Evolutionary conservation across 2,329 filamentous ascomycete species (phyloP), one percentile per base, ranked within the genome.

Genomic region (Bipolaris sorokiniana): DNA sequence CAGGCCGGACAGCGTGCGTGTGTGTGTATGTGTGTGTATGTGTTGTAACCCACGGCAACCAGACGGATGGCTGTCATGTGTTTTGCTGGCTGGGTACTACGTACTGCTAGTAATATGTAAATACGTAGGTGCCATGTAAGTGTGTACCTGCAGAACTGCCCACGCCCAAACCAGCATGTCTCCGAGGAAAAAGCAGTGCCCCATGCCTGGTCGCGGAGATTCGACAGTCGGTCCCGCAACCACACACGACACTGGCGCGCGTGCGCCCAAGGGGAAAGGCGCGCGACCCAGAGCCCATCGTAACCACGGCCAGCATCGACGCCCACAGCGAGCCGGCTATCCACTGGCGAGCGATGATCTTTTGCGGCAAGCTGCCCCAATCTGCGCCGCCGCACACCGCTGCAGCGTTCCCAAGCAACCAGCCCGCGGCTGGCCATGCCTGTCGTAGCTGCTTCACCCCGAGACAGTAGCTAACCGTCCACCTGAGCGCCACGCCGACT

Each of bases 121-220:
- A 20, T n/a, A 41, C 18, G 34, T 36, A 7, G 7, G 13, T 36
- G 1, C 36, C 36, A 18, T 18, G 18, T 20, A 3, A 20, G 33
- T 23, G 45, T 50, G 48, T 55, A 52, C 54, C 55, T 61, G 55
- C 58, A 58, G 54, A 50, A 50, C 52, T 33, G 49, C 26, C 54
- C 44, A 44, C 36, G 34, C 59, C 56, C 37, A 46, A 56, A 54
- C 55, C 34, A 60, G 48, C 48, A 41, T 46, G 51, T 33, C 54
- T 51, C 59, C 48, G 54, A 51, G 44, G 41, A 44, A 48, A 54
- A 48, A 38, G 41, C 31, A 52, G 28, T 37, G 51, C 62, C 54
- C 52, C 54, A 57, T 57, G 59, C 53, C n/a, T 38, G 37, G n/a
- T 16, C 42, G 41, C 41, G 23, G 42, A 45, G n/a, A 45, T 45